Evolutionary conservation across 2,329 filamentous ascomycete species (phyloP).

Genomic region (Diatrype stigma): DNA sequence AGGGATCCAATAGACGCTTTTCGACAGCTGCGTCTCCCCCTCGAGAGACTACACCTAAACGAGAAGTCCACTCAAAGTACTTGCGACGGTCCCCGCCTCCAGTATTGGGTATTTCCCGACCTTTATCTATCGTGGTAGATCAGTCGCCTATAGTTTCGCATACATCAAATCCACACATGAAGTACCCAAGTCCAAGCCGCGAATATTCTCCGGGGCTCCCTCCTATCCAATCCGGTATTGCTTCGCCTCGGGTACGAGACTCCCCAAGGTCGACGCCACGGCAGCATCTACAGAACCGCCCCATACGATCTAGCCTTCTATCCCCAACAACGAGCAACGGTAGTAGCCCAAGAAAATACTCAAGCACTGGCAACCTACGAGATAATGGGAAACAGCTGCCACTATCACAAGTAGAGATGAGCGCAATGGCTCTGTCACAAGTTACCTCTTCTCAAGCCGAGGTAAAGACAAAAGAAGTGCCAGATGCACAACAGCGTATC

Average conservation of each 20-base stretch:
- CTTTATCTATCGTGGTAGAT: slow-evolving; percentile 52
- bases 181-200: slow-evolving; percentile 2
- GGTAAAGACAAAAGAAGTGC: background rate
- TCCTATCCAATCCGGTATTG: background rate
- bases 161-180: slow-evolving; percentile 11
- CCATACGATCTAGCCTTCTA: background rate
- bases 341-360: background rate
- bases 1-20: slow-evolving; percentile 41
- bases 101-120: slow-evolving; percentile 43
- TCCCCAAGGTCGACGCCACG: background rate
- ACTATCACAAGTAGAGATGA: background rate
- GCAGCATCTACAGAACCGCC: background rate
- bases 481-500: background rate
- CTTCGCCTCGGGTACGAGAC: background rate
- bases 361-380: background rate
- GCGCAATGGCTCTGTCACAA: background rate
- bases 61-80: slow-evolving; percentile 20
- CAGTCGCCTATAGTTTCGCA: slow-evolving; percentile 38
- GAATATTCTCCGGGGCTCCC: background rate
- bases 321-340: background rate
- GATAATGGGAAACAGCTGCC: background rate
- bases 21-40: slow-evolving; percentile 33
- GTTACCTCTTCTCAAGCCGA: background rate
- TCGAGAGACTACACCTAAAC: slow-evolving; percentile 10
- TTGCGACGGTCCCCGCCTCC: slow-evolving; percentile 40